These are phyloP conservation scores for Exophiala sp. DNA, from an alignment of 2,329 filamentous ascomycete genomes.

Conservation along the genomic window DNA sequence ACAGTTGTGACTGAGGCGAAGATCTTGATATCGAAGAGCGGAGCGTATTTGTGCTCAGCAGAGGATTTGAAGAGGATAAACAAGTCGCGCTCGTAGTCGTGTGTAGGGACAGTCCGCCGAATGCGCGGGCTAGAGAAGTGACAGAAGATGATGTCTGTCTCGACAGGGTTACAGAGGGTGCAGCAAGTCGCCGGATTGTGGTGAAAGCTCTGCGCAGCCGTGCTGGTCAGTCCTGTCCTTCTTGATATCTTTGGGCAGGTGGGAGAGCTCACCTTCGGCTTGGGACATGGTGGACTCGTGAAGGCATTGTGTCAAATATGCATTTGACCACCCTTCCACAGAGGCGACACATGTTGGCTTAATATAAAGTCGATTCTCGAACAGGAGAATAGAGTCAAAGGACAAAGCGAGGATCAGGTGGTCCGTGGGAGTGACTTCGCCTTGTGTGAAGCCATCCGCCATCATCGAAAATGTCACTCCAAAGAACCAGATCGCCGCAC, in stretches of 20 bases:
- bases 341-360: conserved; percentile 27
- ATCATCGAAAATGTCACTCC: not conserved
- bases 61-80: conserved; percentile 2
- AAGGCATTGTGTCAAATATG: conserved; percentile 30
- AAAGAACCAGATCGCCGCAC: conserved; percentile 16
- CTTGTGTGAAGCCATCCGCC: not conserved
- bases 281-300: conserved; percentile 21
- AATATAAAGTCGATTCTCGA: not conserved
- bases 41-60: conserved; percentile 3
- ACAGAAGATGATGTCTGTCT: conserved; percentile 6
- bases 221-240: conserved; percentile 1
- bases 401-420: not conserved
- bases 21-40: conserved; percentile 4
- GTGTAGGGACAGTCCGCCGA: conserved; percentile 17
- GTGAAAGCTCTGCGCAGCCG: conserved; percentile 20
- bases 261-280: conserved; percentile 20
- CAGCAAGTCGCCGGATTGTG: conserved; percentile 19
- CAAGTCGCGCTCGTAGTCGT: conserved; percentile 1
- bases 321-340: conserved; percentile 28
- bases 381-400: not conserved
- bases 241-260: not conserved
- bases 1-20: not conserved
- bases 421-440: not conserved
- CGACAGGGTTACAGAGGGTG: not conserved
- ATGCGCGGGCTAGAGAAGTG: conserved; percentile 15